Base-by-base conservation (phyloP, 2,329 filamentous ascomycete genomes). In the Mycosphaerelloides madeirae region DNA sequence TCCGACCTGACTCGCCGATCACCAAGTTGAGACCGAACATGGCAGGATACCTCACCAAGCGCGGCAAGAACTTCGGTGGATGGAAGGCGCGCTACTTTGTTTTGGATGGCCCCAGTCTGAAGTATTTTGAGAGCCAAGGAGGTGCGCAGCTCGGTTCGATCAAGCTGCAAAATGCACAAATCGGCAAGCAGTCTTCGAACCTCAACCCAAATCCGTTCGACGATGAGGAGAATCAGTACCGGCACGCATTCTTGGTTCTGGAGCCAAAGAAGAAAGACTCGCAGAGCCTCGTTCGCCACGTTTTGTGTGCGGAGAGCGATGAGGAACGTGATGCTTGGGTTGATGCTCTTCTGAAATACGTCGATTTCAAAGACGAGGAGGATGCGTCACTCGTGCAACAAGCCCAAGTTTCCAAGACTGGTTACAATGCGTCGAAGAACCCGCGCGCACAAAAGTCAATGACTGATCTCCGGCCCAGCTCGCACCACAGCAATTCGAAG, bases 181-280 rank as follows among this genome's bases (percentile, higher is more conserved):
- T 98, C 58, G 91, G 90, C 43, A 95, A 94, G 64, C 93, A 97
- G 64, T 85, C 86, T 1, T 82, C 85, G 12, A 80, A 83, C 3
- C 76, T 77, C n/a, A 73, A 74, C 59, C 65, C 67, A 43, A 40
- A 33, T 29, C 28, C 48, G 15, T 75, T 80, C 14, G 88, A 94
- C 34, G 89, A 95, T 43, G 71, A 80, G 37, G 93, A 97, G 48
- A 94, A 94, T 60, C 88, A 97, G 65, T 98, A 95, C 64, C 85
- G 93, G 5, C 93, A 98, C 68, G 93, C 93, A 1, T 98, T 98
- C 69, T 73, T 97, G 35, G 86, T 98, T 42, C 66, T 97, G 41
- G 93, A 98, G 62, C 91, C 91, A 1, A 98, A 98, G 72, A 88
- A 89, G 66, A 97, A 95, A 67, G 93, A 98, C 61, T 89, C 89